A percentile compares a stretch with the other conserved stretches of the same genome.
These are phyloP conservation scores for Diaporthe aspalathi DNA, from an alignment of 2,329 filamentous ascomycete species.

Conservation along the genomic window DNA sequence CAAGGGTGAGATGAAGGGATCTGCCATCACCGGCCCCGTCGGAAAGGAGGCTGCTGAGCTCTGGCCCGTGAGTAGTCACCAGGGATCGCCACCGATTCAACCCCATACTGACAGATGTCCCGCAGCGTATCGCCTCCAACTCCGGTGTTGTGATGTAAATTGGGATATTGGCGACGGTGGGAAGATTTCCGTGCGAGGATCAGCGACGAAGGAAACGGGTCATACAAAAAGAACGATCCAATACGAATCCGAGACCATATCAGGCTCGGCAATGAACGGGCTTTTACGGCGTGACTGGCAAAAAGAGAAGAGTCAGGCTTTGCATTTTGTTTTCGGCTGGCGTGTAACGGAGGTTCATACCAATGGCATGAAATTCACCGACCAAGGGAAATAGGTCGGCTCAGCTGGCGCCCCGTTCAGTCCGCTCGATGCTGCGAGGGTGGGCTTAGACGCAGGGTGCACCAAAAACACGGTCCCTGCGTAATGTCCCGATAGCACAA, in stretches of 20 bases:
- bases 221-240: slow-evolving; percentile 34
- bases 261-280: slow-evolving; percentile 48
- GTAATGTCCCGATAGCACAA: slow-evolving; percentile 21
- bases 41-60: slow-evolving; percentile 99
- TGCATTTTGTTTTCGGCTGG: slow-evolving; percentile 48
- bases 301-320: slow-evolving; percentile 38
- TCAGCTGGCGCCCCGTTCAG: slow-evolving; percentile 24
- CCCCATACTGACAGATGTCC: not conserved
- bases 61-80: slow-evolving; percentile 77
- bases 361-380: slow-evolving; percentile 48
- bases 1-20: slow-evolving; percentile 99
- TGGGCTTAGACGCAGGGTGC: not conserved
- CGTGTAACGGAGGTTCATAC: slow-evolving; percentile 50
- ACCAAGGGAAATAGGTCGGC: slow-evolving; percentile 35
- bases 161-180: slow-evolving; percentile 38
- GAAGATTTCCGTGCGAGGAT: slow-evolving; percentile 36
- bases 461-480: not conserved
- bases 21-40: slow-evolving; percentile 96
- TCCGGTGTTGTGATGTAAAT: slow-evolving; percentile 99
- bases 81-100: slow-evolving; percentile 56
- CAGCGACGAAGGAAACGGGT: slow-evolving; percentile 43
- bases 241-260: slow-evolving; percentile 39
- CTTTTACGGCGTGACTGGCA: slow-evolving; percentile 41
- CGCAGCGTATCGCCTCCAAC: slow-evolving; percentile 94
- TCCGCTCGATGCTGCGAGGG: not conserved